Evolutionary conservation across 1,139 yeast species (phyloP).

Genomic region (Nakaseomyces sp.): DNA sequence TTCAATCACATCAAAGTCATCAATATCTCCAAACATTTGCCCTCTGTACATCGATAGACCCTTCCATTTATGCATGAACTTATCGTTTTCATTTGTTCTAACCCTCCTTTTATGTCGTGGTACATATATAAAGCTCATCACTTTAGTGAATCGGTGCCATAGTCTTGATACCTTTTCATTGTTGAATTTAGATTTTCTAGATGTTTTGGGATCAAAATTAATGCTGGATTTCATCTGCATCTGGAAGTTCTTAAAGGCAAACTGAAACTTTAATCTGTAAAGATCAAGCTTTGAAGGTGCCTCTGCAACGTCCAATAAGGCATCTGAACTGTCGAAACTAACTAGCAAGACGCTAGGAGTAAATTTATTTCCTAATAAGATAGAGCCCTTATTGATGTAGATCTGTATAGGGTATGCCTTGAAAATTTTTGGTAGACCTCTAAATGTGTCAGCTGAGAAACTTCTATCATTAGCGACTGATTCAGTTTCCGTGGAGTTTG

Average conservation of each 20-base stretch:
- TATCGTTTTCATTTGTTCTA: constrained; percentile 31
- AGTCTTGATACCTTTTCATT: constrained; percentile 18
- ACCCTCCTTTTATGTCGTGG: constrained; percentile 13
- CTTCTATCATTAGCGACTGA: constrained; percentile 19
- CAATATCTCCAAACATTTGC: constrained; percentile 17
- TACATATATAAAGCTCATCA: constrained; percentile 12
- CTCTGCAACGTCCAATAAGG: constrained; percentile 48
- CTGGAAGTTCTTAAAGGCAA: constrained; percentile 33
- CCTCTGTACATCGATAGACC: constrained; percentile 37
- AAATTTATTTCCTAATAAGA: constrained; percentile 68
- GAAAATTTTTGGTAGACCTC: constrained; percentile 26
- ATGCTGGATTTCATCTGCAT: constrained; percentile 63
- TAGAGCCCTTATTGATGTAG: constrained; percentile 56
- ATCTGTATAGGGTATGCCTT: constrained; percentile 51
- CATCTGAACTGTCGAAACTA: constrained; percentile 50
- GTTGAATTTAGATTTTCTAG: constrained; percentile 18
- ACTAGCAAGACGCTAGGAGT: constrained; percentile 66
- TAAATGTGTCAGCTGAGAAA: constrained; percentile 11
- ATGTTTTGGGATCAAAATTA: constrained; percentile 35
- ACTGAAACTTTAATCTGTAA: constrained; percentile 32
- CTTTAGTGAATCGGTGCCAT: constrained; percentile 18
- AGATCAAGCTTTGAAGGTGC: constrained; percentile 47
- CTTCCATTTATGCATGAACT: constrained; percentile 38
- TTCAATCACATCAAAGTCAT: constrained; percentile 21
- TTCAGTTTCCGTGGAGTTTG: constrained; percentile 3